Base-by-base conservation (phyloP, 2,329 filamentous ascomycete species). In the Paraphoma sp. region DNA sequence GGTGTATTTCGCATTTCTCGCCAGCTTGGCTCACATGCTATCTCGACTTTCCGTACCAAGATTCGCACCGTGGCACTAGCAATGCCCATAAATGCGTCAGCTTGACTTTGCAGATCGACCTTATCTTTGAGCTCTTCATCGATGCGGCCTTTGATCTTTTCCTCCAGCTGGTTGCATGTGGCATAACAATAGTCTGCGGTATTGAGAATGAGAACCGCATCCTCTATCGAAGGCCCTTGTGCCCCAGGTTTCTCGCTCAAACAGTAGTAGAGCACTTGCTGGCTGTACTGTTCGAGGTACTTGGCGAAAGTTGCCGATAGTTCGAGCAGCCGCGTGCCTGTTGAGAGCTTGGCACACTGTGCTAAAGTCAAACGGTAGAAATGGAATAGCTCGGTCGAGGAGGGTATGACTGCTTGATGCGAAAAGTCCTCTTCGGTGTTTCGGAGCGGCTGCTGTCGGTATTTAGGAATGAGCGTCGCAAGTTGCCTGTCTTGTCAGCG, bases 181-280 rank as follows among this genome's bases (percentile, higher is more conserved):
- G 87, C 87, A 72, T 97, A 94, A 86, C 95, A 99, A 76, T 98
- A 99, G 72, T 99, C 95, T 0, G 95, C 94, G 1, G 95, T 98
- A 73, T 99, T 99, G 46, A 99, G 82, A 1, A 98, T 93, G 3
- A 96, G 81, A 12, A 97, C 85, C 3, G 91, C 86, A 60, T 97
- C 90, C 68, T 97, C 88, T 2, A 95, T 78, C 0, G 85, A 85
- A 1, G 85, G 83, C 2, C 82, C 83, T 56, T 82, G 80, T 60
- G 84, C 68, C 70, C 83, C 76, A 64, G 83, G 63, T 75, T 87
- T 70, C 78, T 90, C 86, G 30, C 84, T 84, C 16, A 89, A 81
- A 58, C 90, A 89, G 62, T 89, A 85, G 14, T 96, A 84, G 6
- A 99, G 82, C 2, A 99, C 92, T 67, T 96, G 92, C 72, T 98